Base-by-base conservation (phyloP, 2,329 filamentous ascomycete genomes). In the Diaporthe longicolla region DNA sequence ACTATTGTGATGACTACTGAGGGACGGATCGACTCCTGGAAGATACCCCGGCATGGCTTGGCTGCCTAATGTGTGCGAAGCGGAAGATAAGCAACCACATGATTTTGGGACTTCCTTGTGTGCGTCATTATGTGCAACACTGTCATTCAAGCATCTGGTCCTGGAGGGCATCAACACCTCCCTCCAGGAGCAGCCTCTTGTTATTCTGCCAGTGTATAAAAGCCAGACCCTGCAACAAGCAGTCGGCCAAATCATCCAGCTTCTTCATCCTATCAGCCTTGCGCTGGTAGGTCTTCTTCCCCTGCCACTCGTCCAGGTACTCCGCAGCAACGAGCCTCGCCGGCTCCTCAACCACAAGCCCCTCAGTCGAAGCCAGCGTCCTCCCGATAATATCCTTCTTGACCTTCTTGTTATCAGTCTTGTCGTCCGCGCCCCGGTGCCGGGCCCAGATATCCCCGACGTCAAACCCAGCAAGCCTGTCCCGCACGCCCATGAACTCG, bases 201-300 rank as follows among this genome's bases (percentile, higher is more conserved):
- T 93, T 93, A 77, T 87, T 84, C 79, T 95, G 90, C 94, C 94
- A 97, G 75, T 91, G 87, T 50, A 94, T 82, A 91, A 93, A 96
- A 3, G 93, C 92, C 74, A 94, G 86, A 2, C 91, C 94, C 81
- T 97, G 94, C 71, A 97, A 81, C 35, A 97, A 83, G 80, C 92
- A 93, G 84, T 97, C 94, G 0, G 94, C 93, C 66, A 97, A 83
- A 84, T 97, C 94, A 82, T 97, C 94, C 70, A 96, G 82, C 82
- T 97, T 97, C n/a, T 76, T 81, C 65, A 80, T 76, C 73, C 78
- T 78, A 73, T 79, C 77, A 74, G 37, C 80, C 74, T 75, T 80
- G 63, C 77, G 80, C 77, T 76, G 76, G 66, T 72, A 76, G 70
- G 78, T 77, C 73, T 76, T 77, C 57, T 73, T 78, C 55, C 75